Evolutionary conservation across 805 yeast species (phyloP).

Genomic region (Myxozyma udenii): DNA sequence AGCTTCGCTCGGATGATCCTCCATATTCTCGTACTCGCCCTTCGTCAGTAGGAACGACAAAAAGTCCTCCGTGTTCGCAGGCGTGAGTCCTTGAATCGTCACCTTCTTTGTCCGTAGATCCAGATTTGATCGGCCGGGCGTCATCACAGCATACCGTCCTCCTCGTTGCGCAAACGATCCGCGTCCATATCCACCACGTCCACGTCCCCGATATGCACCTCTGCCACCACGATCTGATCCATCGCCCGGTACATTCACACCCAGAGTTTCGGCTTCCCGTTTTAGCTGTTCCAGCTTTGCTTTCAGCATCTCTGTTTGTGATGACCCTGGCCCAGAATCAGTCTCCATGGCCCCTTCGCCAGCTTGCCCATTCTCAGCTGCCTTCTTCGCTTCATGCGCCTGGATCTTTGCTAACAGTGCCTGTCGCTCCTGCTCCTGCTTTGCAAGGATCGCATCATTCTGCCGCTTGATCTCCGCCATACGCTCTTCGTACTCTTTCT

Average conservation of each 20-base stretch:
- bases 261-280: slow-evolving; percentile 38
- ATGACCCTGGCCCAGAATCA: slow-evolving; percentile 2
- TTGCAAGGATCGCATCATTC: slow-evolving; percentile 40
- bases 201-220: slow-evolving; percentile 30
- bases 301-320: slow-evolving; percentile 36
- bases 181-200: slow-evolving; percentile 31
- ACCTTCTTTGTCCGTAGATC: slow-evolving; percentile 43
- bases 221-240: slow-evolving; percentile 18
- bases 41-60: slow-evolving; percentile 34
- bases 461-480: slow-evolving; percentile 38
- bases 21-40: slow-evolving; percentile 34
- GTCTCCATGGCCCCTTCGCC: not conserved
- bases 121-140: slow-evolving; percentile 33
- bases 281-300: slow-evolving; percentile 39
- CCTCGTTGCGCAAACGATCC: slow-evolving; percentile 26
- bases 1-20: slow-evolving; percentile 10
- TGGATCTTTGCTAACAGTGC: slow-evolving; percentile 28
- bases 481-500: slow-evolving; percentile 38
- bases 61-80: slow-evolving; percentile 38
- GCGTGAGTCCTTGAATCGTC: slow-evolving; percentile 33
- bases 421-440: slow-evolving; percentile 38
- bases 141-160: slow-evolving; percentile 21
- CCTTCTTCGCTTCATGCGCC: slow-evolving; percentile 26
- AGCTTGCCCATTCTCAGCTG: not conserved
- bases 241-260: slow-evolving; percentile 29